Percentiles rank a stretch among this genome's conserved stretches.
Evolutionary conservation across 805 yeast species (phyloP).

Genomic region (Peterozyma toletana): DNA sequence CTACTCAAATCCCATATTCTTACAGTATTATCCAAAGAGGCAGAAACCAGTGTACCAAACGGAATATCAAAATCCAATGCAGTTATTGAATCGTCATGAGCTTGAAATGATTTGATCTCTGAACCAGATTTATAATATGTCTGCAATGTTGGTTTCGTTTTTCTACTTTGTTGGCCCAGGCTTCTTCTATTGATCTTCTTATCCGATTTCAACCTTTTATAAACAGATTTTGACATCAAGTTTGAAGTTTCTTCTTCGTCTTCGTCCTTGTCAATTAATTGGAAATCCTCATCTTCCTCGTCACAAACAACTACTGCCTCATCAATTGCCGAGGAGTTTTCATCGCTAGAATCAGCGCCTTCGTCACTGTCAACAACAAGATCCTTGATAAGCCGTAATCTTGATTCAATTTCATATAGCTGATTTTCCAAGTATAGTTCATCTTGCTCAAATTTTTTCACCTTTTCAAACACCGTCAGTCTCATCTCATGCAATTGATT

Average conservation of each 20-base stretch:
- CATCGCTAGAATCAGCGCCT: conserved; percentile 10
- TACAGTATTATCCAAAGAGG: conserved; percentile 71
- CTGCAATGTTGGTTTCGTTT: conserved; percentile 56
- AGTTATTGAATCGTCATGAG: conserved; percentile 47
- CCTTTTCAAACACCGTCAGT: conserved; percentile 45
- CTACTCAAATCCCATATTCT: conserved; percentile 77
- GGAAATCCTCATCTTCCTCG: conserved; percentile 12
- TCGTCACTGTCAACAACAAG: conserved; percentile 16
- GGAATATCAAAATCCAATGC: conserved; percentile 67
- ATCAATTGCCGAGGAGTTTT: conserved; percentile 10
- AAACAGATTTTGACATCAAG: conserved; percentile 33
- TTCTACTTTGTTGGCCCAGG: conserved; percentile 28
- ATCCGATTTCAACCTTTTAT: conserved; percentile 31
- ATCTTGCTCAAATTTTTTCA: conserved; percentile 54
- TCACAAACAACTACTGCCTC: conserved; percentile 11
- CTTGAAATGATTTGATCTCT: conserved; percentile 38
- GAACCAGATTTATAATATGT: conserved; percentile 58
- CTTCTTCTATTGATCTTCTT: conserved; percentile 15
- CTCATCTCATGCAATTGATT: conserved; percentile 43
- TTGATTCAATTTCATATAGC: conserved; percentile 32
- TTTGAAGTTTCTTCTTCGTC: conserved; percentile 16
- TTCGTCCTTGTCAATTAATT: conserved; percentile 8
- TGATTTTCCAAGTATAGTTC: conserved; percentile 49
- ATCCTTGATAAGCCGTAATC: conserved; percentile 35
- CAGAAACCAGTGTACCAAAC: conserved; percentile 70